Evolutionary conservation across 345 rosid species (phyloP).

Genomic region (Microthlaspi erraticum): DNA sequence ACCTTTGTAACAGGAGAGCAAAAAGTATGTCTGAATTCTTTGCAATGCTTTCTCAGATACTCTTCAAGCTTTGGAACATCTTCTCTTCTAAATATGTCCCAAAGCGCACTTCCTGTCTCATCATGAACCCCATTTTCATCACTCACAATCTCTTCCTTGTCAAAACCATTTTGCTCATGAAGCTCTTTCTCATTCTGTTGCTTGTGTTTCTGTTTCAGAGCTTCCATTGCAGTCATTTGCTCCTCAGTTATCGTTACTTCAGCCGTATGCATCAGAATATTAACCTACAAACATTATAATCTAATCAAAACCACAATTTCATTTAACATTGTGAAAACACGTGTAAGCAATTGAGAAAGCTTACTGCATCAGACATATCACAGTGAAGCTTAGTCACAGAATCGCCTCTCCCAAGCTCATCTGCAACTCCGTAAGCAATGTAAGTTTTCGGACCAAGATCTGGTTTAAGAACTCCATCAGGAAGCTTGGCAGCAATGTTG

Average conservation of each 20-base stretch:
- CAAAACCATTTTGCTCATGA: conserved; percentile 28
- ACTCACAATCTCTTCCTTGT: conserved; percentile 19
- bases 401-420: conserved; percentile 98
- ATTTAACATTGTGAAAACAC: neutral
- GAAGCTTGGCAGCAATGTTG: conserved; percentile 82
- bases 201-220: conserved; percentile 63
- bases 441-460: conserved; percentile 98
- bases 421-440: conserved; percentile 76
- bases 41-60: conserved; percentile 69
- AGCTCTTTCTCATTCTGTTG: conserved; percentile 66
- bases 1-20: conserved; percentile 76
- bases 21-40: conserved; percentile 79
- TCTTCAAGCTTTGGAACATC: conserved; percentile 80
- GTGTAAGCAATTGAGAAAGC: conserved; percentile 13
- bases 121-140: conserved; percentile 35
- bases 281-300: conserved; percentile 57
- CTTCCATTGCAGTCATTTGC: conserved; percentile 55
- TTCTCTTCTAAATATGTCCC: conserved; percentile 95
- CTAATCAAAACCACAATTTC: neutral
- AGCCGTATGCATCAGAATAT: conserved; percentile 77
- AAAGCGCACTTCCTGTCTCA: conserved; percentile 64
- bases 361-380: conserved; percentile 95
- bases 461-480: conserved; percentile 66
- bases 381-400: conserved; percentile 95
- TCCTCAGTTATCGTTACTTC: conserved; percentile 59